phyloP scores from a whole-genome alignment of 768 basidiomycete species.

The Boletus rex-veris region DNA sequence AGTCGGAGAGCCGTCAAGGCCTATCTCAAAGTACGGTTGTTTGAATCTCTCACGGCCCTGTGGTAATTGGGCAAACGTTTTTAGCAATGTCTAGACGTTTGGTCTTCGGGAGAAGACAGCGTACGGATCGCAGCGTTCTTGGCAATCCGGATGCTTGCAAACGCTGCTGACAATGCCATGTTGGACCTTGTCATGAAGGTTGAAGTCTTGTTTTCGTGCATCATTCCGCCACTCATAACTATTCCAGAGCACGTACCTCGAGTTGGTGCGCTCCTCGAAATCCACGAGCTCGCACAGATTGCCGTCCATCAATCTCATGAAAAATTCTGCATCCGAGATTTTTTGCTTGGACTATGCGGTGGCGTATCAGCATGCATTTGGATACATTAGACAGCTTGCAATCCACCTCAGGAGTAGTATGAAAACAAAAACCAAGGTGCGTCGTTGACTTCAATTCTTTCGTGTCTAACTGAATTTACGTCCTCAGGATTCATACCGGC shows the following conservation, averaged over 20 bases:
- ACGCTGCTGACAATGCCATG: conserved; percentile 73
- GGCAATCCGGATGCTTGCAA: conserved; percentile 75
- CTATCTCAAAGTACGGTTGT: conserved; percentile 73
- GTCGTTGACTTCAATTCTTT: conserved; percentile 10
- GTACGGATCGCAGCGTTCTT: conserved; percentile 85
- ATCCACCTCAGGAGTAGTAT: conserved; percentile 89
- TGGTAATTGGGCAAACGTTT: not conserved
- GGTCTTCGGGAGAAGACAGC: conserved; percentile 78
- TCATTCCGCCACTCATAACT: not conserved
- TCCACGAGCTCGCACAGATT: conserved; percentile 83
- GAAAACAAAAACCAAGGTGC: conserved; percentile 81
- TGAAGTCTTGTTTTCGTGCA: not conserved
- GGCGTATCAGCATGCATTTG: conserved; percentile 93
- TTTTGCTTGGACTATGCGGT: conserved; percentile 72
- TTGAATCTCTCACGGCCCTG: not conserved
- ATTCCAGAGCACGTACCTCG: conserved; percentile 78
- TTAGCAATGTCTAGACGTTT: conserved; percentile 78
- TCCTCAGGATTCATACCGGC: conserved; percentile 79
- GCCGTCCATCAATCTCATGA: conserved; percentile 93
- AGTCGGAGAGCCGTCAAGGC: conserved; percentile 81
- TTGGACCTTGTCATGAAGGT: conserved; percentile 88
- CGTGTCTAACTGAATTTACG: conserved; percentile 5
- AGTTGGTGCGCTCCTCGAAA: conserved; percentile 80
- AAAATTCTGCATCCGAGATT: conserved; percentile 92
- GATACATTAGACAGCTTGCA: conserved; percentile 92